Evolutionary conservation across 805 yeast species (phyloP).

Genomic region (Lachancea kluyveri): DNA sequence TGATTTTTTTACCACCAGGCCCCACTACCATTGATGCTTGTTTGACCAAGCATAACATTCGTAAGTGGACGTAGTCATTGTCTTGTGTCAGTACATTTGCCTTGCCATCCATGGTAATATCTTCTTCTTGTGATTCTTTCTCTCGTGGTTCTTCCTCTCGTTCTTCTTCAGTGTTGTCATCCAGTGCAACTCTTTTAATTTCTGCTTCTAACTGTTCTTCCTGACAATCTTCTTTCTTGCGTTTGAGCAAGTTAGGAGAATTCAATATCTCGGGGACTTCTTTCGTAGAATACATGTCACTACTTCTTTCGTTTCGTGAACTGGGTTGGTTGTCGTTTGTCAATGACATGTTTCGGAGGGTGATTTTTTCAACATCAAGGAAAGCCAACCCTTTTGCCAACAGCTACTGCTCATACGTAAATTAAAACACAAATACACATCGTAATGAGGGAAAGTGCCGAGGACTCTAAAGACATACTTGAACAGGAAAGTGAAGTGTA

Average conservation of each 20-base stretch:
- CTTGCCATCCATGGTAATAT: conserved; percentile 2
- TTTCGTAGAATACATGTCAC: too few relatives aligned
- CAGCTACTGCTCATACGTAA: not conserved
- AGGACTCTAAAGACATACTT: conserved; percentile 20
- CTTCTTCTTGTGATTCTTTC: conserved; percentile 4
- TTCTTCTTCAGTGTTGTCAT: conserved; percentile 31
- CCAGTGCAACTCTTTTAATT: conserved; percentile 65
- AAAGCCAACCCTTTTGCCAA: not conserved
- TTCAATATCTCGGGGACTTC: not conserved
- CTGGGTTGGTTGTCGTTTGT: not conserved
- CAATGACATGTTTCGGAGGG: not conserved
- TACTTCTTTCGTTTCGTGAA: conserved; percentile 1
- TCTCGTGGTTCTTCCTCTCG: conserved; percentile 3
- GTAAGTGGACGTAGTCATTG: conserved; percentile 57
- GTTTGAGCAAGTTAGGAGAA: conserved; percentile 40
- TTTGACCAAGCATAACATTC: conserved; percentile 70
- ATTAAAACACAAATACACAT: too few relatives aligned
- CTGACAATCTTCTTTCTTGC: conserved; percentile 59
- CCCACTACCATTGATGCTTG: conserved; percentile 77
- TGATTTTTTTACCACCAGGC: conserved; percentile 70
- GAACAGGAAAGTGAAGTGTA: conserved; percentile 26
- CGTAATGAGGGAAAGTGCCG: conserved; percentile 2
- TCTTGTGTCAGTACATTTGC: conserved; percentile 37
- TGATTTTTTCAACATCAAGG: not conserved
- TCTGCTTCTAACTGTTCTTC: conserved; percentile 41